Evolutionary conservation across 805 yeast genomes (phyloP).

Genomic region (Clavispora fructus): DNA sequence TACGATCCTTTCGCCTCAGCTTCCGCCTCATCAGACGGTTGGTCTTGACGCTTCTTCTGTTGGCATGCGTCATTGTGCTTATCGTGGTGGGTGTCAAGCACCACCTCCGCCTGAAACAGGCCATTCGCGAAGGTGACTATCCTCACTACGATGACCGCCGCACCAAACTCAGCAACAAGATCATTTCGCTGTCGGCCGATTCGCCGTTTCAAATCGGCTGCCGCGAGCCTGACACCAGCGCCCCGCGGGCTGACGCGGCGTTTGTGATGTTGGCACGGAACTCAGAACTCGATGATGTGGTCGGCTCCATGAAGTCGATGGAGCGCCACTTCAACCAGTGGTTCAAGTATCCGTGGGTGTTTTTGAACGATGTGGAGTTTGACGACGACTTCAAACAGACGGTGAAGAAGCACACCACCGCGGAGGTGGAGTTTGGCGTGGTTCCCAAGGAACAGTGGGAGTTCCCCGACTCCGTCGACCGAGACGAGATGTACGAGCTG

Average conservation of each 20-base stretch:
- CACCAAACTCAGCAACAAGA: constrained; percentile 10
- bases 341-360: constrained; percentile 91
- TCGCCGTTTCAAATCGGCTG: constrained; percentile 55
- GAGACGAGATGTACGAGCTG: constrained; percentile 45
- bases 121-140: constrained; percentile 1
- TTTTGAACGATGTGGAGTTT: constrained; percentile 78
- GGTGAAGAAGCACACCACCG: constrained; percentile 49
- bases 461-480: constrained; percentile 41
- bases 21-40: constrained; percentile 5
- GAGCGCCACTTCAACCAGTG: constrained; percentile 91
- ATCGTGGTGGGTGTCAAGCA: not conserved
- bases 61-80: not conserved
- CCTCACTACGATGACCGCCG: constrained; percentile 8
- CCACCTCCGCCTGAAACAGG: not conserved
- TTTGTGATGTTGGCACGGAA: constrained; percentile 81
- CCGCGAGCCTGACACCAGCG: constrained; percentile 33
- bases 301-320: constrained; percentile 63
- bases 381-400: constrained; percentile 53
- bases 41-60: not conserved
- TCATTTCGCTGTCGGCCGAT: constrained; percentile 19
- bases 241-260: constrained; percentile 69
- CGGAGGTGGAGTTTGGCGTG: constrained; percentile 67
- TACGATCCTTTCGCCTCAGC: not conserved
- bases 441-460: constrained; percentile 64
- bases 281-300: constrained; percentile 71